Percentiles rank a stretch among this genome's conserved stretches.
phyloP scores from a whole-genome alignment of 148 eudicot species.

The Fagopyrum tataricum region DNA sequence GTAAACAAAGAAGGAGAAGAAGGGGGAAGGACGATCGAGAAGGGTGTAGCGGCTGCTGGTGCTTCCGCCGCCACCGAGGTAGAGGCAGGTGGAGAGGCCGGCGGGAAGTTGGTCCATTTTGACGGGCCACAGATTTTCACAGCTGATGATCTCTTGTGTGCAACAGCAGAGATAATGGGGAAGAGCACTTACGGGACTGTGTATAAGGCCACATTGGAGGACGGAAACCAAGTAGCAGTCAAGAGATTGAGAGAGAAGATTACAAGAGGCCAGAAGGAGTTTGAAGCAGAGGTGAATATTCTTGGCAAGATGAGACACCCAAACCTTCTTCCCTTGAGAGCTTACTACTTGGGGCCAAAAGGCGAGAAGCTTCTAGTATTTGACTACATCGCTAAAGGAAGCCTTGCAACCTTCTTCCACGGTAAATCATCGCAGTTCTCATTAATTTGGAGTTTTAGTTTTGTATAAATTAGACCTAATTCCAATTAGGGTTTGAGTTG shows the following conservation, averaged over 20 bases:
- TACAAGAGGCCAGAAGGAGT: conserved; percentile 57
- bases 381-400: conserved; percentile 71
- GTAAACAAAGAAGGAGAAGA: too few species aligned
- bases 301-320: conserved; percentile 78
- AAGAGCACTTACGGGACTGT: conserved; percentile 90
- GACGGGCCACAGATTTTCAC: conserved; percentile 73
- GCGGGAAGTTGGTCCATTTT: conserved; percentile 81
- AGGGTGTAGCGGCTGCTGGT: conserved; percentile 12
- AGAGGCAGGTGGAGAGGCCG: conserved; percentile 46
- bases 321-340: conserved; percentile 71
- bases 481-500: too few species aligned
- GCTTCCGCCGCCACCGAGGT: conserved; percentile 25
- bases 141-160: conserved; percentile 77
- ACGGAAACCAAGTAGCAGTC: conserved; percentile 76
- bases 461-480: too few species aligned
- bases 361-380: too few species aligned
- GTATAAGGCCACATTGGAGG: conserved; percentile 78
- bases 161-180: too few species aligned
- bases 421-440: conserved; percentile 30
- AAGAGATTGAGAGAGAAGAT: conserved; percentile 79
- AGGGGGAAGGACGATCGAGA: conserved; percentile 16
- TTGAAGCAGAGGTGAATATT: conserved; percentile 67
- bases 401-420: conserved; percentile 66
- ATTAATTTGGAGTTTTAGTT: neutral
- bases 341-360: too few species aligned